Conservation (phyloP, 257 asterid genomes). For the Ophiorrhiza pumila region DNA sequence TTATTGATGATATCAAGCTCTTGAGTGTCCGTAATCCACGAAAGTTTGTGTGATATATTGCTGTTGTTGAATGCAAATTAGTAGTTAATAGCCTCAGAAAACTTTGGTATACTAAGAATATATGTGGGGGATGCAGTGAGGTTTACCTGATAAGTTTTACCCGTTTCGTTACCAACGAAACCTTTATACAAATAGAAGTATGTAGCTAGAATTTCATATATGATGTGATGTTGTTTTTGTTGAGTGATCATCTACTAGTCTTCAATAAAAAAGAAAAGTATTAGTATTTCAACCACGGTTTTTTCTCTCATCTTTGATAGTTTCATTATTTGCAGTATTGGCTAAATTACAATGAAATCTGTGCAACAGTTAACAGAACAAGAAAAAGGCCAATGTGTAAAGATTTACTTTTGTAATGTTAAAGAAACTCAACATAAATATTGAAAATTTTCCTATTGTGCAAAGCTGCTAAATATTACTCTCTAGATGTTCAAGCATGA, state of each 20-base stretch:
- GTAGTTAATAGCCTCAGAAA: background rate
- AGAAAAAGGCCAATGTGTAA: background rate
- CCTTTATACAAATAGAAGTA: background rate
- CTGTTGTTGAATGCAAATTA: background rate
- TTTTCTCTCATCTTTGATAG: background rate
- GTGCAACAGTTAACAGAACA: background rate
- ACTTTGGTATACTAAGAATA: slow-evolving; percentile 15
- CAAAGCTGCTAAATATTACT: background rate
- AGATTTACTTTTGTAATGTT: no score
- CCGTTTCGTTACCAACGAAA: background rate
- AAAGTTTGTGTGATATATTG: slow-evolving; percentile 29
- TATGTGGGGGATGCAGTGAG: slow-evolving; percentile 1
- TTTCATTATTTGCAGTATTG: background rate
- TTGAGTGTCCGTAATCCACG: slow-evolving; percentile 65
- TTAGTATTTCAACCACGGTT: background rate
- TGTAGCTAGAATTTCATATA: background rate
- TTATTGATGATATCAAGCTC: slow-evolving; percentile 72
- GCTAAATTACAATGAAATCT: background rate
- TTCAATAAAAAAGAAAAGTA: background rate
- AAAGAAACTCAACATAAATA: no score
- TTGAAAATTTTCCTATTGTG: background rate
- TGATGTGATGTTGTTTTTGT: background rate
- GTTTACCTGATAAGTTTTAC: background rate
- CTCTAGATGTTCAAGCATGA: background rate
- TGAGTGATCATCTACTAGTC: background rate